Evolutionary conservation across 306 rosid genomes (phyloP).

Genomic region (Lathyrus aphaca): DNA sequence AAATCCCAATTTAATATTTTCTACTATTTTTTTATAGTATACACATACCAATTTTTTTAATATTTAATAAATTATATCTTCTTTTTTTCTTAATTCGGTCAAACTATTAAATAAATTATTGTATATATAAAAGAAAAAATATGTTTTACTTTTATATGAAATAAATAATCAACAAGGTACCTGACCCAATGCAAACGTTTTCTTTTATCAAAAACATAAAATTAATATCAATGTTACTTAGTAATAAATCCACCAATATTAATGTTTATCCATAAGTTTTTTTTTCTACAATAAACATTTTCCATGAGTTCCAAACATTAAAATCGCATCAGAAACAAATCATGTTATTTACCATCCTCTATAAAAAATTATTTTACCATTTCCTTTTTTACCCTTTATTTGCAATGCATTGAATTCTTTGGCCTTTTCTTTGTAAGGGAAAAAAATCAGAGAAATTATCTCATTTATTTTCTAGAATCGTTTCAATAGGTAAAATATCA

Average conservation of each 20-base stretch:
- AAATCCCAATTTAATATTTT: too few relatives aligned
- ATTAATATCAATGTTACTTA: not conserved
- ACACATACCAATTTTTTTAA: too few relatives aligned
- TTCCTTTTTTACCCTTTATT: not conserved
- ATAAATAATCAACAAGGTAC: too few relatives aligned
- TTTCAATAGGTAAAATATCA: constrained; percentile 6
- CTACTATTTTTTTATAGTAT: too few relatives aligned
- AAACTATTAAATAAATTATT: too few relatives aligned
- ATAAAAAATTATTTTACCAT: not conserved
- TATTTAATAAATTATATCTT: too few relatives aligned
- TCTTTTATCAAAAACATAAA: not conserved
- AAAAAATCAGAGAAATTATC: constrained; percentile 13
- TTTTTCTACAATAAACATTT: constrained; percentile 16
- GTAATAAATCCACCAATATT: constrained; percentile 8
- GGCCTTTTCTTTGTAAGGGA: not conserved
- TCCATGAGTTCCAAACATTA: constrained; percentile 28
- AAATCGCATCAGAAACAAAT: constrained; percentile 14
- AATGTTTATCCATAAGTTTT: constrained; percentile 8
- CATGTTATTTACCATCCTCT: not conserved
- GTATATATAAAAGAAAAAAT: too few relatives aligned
- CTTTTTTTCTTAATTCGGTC: too few relatives aligned
- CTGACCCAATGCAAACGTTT: too few relatives aligned
- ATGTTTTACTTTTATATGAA: too few relatives aligned
- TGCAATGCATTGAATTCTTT: not conserved
- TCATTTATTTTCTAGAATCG: constrained; percentile 13